A percentile compares a stretch with the other conserved stretches of the same genome.
Conservation (phyloP, 2,329 filamentous ascomycete genomes). For the Penicillium sp. region DNA sequence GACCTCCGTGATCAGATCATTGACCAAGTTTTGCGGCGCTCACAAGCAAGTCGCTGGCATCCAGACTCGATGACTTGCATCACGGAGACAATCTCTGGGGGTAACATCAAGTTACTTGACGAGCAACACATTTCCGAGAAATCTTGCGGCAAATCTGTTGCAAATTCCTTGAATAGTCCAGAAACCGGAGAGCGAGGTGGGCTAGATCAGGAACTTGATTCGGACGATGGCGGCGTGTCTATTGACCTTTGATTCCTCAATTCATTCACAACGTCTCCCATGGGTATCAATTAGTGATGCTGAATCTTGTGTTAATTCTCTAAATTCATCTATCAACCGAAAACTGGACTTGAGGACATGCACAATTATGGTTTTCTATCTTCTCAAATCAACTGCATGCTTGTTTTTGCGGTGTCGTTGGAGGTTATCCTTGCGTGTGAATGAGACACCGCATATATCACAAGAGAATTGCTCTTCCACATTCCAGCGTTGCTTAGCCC, state of each 20-base stretch:
- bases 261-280: neutral
- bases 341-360: neutral
- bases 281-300: neutral
- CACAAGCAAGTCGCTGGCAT: slow-evolving; percentile 22
- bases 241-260: neutral
- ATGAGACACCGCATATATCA: too few species aligned
- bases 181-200: neutral
- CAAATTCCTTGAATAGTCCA: neutral
- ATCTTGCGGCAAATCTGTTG: neutral
- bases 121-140: neutral
- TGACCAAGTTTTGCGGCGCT: slow-evolving; percentile 25
- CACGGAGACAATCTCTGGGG: neutral
- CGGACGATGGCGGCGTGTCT: neutral
- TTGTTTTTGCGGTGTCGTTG: too few species aligned
- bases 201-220: neutral
- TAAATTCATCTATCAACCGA: neutral
- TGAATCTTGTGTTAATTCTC: neutral
- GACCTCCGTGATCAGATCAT: slow-evolving; percentile 25
- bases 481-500: too few species aligned
- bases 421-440: too few species aligned
- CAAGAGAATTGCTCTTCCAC: too few species aligned
- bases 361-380: neutral
- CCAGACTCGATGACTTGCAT: slow-evolving; percentile 30
- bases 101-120: neutral
- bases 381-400: neutral